These are phyloP conservation scores for Apiotrichum laibachii DNA, from an alignment of 1,284 basidiomycete species.

Conservation along the genomic window DNA sequence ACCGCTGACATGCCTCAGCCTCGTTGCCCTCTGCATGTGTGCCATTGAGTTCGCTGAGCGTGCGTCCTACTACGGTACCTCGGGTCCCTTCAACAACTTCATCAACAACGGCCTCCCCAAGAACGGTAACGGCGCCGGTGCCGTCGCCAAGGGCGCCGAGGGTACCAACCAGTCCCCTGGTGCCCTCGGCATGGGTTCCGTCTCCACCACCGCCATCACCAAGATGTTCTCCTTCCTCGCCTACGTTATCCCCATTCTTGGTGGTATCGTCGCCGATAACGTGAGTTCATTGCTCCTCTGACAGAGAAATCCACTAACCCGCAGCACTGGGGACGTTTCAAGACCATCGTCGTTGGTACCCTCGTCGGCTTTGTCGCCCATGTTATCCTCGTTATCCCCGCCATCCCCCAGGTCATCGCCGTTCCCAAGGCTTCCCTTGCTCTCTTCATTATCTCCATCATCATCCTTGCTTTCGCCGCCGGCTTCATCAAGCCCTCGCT, in stretches of 20 bases:
- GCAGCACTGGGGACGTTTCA: conserved; percentile 64
- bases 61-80: conserved; percentile 21
- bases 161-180: conserved; percentile 60
- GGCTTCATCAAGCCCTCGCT: conserved; percentile 51
- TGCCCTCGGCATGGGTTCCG: conserved; percentile 37
- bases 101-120: conserved; percentile 57
- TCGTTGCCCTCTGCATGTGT: conserved; percentile 40
- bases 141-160: conserved; percentile 64
- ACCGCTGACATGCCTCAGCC: background rate
- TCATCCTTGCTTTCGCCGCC: conserved; percentile 46
- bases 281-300: background rate
- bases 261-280: conserved; percentile 59
- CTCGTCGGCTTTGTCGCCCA: conserved; percentile 40
- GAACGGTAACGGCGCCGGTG: conserved; percentile 64
- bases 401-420: conserved; percentile 44
- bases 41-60: conserved; percentile 48
- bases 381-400: conserved; percentile 38
- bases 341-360: conserved; percentile 60
- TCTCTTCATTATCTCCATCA: conserved; percentile 46
- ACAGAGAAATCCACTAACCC: background rate
- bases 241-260: conserved; percentile 40
- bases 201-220: conserved; percentile 28
- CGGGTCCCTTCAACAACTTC: conserved; percentile 23
- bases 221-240: conserved; percentile 35
- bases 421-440: conserved; percentile 28